phyloP scores from a whole-genome alignment of 2,329 filamentous ascomycete genomes.

The Aspergillus hiratsukae region DNA sequence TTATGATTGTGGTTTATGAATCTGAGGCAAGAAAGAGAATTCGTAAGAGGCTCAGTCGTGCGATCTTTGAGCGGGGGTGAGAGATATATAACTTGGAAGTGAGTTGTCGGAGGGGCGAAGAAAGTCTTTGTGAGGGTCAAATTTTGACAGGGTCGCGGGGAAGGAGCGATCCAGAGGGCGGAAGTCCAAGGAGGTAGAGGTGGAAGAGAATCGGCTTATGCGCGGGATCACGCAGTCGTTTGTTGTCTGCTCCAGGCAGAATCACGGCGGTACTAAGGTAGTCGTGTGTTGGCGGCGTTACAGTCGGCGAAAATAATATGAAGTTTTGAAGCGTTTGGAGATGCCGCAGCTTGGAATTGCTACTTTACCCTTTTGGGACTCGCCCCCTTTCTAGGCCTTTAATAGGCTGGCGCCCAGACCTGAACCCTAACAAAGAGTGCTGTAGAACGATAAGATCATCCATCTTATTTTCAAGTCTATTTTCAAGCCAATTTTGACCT shows the following conservation, averaged over 20 bases:
- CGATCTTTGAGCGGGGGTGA: slow-evolving; percentile 4
- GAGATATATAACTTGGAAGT: slow-evolving; percentile 7
- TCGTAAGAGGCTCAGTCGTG: background rate
- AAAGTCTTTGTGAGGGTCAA: slow-evolving; percentile 18
- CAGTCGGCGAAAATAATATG: slow-evolving; percentile 16
- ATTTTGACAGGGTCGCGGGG: slow-evolving; percentile 20
- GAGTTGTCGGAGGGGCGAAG: slow-evolving; percentile 9
- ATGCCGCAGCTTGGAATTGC: slow-evolving; percentile 17
- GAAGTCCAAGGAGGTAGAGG: slow-evolving; percentile 1
- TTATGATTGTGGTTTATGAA: slow-evolving; percentile 19
- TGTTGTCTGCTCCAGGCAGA: slow-evolving; percentile 39
- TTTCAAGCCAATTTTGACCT: background rate
- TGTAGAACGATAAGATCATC: background rate
- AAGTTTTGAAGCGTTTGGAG: slow-evolving; percentile 29
- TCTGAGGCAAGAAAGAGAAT: background rate
- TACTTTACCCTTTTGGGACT: slow-evolving; percentile 23
- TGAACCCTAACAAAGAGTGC: slow-evolving; percentile 11
- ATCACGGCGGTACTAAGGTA: slow-evolving; percentile 13
- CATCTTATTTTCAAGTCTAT: background rate
- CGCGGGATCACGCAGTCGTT: slow-evolving; percentile 4
- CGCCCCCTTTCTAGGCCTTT: slow-evolving; percentile 10
- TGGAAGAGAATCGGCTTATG: slow-evolving; percentile 7
- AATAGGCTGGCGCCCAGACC: slow-evolving; percentile 16
- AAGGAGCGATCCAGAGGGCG: slow-evolving; percentile 24
- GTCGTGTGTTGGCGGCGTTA: slow-evolving; percentile 15